Evolutionary conservation across 2,329 filamentous ascomycete genomes (phyloP).

Genomic region (Immersiporthe knoxdaviesiana): DNA sequence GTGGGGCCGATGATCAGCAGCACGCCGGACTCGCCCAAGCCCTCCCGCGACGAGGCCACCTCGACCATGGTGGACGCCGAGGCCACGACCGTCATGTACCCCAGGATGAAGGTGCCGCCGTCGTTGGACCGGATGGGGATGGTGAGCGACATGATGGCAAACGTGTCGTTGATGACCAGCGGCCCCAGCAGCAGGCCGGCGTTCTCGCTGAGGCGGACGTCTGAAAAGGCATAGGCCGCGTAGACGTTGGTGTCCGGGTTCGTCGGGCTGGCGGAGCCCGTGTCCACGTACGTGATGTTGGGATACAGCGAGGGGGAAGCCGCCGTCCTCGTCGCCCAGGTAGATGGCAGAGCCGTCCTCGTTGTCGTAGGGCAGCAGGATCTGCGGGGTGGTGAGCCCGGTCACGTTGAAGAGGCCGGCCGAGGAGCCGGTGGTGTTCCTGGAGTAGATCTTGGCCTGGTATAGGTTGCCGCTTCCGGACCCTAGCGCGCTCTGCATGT

Average conservation of each 20-base stretch:
- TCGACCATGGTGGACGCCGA: slow-evolving; percentile 66
- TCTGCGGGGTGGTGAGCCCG: slow-evolving; percentile 47
- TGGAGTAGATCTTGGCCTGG: slow-evolving; percentile 75
- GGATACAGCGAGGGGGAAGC: slow-evolving; percentile 77
- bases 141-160: slow-evolving; percentile 79
- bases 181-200: slow-evolving; percentile 76
- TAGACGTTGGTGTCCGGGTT: slow-evolving; percentile 47
- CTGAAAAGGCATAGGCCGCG: slow-evolving; percentile 54
- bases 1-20: slow-evolving; percentile 72
- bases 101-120: slow-evolving; percentile 66
- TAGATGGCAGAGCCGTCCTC: slow-evolving; percentile 61
- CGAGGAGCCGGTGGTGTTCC: slow-evolving; percentile 61
- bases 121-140: slow-evolving; percentile 74
- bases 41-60: slow-evolving; percentile 67
- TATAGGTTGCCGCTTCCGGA: slow-evolving; percentile 60
- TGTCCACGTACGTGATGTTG: slow-evolving; percentile 69
- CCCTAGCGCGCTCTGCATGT: slow-evolving; percentile 72
- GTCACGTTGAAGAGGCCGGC: slow-evolving; percentile 69
- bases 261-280: slow-evolving; percentile 45
- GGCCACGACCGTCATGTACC: slow-evolving; percentile 82
- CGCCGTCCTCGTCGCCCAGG: slow-evolving; percentile 65
- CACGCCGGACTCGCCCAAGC: slow-evolving; percentile 70
- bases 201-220: slow-evolving; percentile 52
- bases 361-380: slow-evolving; percentile 64
- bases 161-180: slow-evolving; percentile 70